Percentiles rank a stretch among this genome's conserved stretches.
These are phyloP conservation scores for Batkoa obscura DNA, from an alignment of 371 early-diverging fungal genomes.

Conservation along the genomic window DNA sequence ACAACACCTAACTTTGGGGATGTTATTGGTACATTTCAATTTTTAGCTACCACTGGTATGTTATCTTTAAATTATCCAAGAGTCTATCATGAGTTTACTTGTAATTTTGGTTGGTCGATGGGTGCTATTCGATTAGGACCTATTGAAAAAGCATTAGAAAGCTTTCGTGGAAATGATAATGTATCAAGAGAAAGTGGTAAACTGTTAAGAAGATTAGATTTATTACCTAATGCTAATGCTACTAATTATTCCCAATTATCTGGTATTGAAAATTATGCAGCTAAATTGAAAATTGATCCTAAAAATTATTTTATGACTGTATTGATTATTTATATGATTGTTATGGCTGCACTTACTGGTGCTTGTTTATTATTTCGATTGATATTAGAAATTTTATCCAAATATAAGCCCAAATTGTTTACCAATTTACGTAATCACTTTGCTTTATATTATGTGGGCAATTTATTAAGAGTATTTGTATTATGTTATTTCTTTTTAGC, in stretches of 20 bases:
- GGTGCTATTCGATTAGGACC: background rate
- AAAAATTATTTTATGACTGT: constrained; percentile 1
- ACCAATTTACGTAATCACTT: background rate
- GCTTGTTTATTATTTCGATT: background rate
- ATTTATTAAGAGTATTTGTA: background rate
- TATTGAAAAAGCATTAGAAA: background rate
- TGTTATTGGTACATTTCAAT: background rate
- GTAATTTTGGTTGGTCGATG: background rate
- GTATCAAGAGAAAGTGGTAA: background rate
- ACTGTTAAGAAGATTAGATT: background rate
- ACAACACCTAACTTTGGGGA: background rate
- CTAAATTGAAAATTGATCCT: background rate
- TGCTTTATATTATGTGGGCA: constrained; percentile 1
- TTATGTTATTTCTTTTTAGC: background rate
- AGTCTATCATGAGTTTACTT: background rate
- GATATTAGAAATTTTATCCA: background rate
- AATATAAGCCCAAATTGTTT: background rate
- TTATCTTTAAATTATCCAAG: background rate
- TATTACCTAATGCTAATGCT: background rate
- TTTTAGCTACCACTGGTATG: background rate
- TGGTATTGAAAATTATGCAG: background rate
- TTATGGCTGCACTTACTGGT: background rate
- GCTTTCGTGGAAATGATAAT: background rate
- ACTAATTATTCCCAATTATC: background rate
- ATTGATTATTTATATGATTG: background rate